A percentile compares a stretch with the other conserved stretches of the same genome.
phyloP scores from a whole-genome alignment of 805 yeast genomes.

The Metschnikowia sp. region DNA sequence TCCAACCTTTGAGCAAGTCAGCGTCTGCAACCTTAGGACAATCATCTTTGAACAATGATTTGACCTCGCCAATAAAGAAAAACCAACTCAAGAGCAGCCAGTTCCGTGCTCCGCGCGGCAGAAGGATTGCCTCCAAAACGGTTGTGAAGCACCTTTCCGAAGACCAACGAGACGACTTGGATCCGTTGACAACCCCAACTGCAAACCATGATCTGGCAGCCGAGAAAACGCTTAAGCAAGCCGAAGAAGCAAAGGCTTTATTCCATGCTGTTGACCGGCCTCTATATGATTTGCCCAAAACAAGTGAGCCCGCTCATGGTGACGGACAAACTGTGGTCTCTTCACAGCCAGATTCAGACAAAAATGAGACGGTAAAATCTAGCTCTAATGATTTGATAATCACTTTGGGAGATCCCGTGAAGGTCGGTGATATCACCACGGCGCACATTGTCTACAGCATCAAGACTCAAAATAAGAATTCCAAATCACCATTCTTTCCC shows the following conservation, averaged over 20 bases:
- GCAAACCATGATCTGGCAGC: neutral
- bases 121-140: conserved; percentile 28
- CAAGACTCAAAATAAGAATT: conserved; percentile 53
- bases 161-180: conserved; percentile 4
- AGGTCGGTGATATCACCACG: conserved; percentile 85
- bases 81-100: conserved; percentile 24
- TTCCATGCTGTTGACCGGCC: conserved; percentile 48
- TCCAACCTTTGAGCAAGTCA: conserved; percentile 1
- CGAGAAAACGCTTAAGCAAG: conserved; percentile 31
- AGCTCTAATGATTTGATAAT: conserved; percentile 48
- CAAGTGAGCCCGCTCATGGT: neutral
- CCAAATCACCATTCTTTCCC: conserved; percentile 24
- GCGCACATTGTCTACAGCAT: conserved; percentile 88
- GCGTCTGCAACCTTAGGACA: neutral
- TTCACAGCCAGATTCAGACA: neutral
- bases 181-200: conserved; percentile 25
- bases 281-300: conserved; percentile 35
- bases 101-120: conserved; percentile 29
- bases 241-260: too few relatives aligned
- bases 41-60: neutral
- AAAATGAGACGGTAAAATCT: neutral
- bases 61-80: conserved; percentile 10
- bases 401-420: conserved; percentile 83
- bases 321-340: conserved; percentile 17
- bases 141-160: conserved; percentile 27